Conservation (phyloP, 768 basidiomycete genomes). For the Leucosporidium yakuticum region DNA sequence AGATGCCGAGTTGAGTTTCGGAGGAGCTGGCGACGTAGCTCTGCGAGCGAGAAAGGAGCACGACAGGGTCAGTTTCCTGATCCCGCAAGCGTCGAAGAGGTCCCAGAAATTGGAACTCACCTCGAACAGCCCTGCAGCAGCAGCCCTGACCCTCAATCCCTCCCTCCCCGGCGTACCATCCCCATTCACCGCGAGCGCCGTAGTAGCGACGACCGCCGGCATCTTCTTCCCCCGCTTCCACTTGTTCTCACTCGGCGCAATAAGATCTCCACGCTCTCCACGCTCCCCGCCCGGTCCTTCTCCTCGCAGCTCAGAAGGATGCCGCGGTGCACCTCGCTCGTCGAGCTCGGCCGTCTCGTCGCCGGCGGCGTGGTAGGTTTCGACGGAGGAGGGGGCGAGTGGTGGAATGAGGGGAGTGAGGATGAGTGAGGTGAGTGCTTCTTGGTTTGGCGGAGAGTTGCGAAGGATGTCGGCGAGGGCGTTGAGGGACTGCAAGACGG, state of each 20-base stretch:
- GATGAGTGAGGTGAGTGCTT: conserved; percentile 68
- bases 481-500: conserved; percentile 47
- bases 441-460: conserved; percentile 60
- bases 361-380: conserved; percentile 38
- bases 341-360: conserved; percentile 55
- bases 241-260: conserved; percentile 1
- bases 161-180: conserved; percentile 74
- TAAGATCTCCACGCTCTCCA: not conserved
- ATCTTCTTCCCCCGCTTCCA: conserved; percentile 34
- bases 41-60: conserved; percentile 1
- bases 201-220: conserved; percentile 69
- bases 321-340: not conserved
- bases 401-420: conserved; percentile 57
- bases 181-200: conserved; percentile 76
- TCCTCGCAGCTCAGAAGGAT: not conserved
- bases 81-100: no score
- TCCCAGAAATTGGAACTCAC: conserved; percentile 44
- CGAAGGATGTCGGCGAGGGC: conserved; percentile 60
- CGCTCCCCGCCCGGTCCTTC: not conserved
- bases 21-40: conserved; percentile 45
- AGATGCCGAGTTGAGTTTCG: conserved; percentile 44
- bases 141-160: conserved; percentile 65
- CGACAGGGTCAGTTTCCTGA: no score
- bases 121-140: conserved; percentile 77
- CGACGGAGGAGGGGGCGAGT: conserved; percentile 8